phyloP scores from a whole-genome alignment of 139 green algal genomes.

The Volvox africanus region DNA sequence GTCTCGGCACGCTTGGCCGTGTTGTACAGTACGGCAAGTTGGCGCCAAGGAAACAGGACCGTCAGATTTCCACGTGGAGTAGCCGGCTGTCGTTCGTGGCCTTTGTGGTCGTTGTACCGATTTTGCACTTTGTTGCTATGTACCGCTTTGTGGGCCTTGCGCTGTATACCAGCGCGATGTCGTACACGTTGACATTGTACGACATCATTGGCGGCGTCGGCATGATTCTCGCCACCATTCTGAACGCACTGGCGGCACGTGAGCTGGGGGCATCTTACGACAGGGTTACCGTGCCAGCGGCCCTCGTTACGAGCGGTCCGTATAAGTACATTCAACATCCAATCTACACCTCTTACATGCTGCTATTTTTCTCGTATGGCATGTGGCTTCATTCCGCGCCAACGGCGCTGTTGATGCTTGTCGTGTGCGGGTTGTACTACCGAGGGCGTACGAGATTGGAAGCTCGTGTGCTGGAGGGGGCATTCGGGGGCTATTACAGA shows the following conservation, averaged over 20 bases:
- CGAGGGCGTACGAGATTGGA: constrained; percentile 51
- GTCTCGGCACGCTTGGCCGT: constrained; percentile 58
- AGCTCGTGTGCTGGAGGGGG: constrained; percentile 48
- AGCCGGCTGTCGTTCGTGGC: constrained; percentile 37
- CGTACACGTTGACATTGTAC: constrained; percentile 43
- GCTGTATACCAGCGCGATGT: background rate
- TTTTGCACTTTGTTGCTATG: constrained; percentile 64
- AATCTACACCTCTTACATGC: constrained; percentile 82
- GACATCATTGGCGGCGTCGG: constrained; percentile 50
- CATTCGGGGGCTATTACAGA: constrained; percentile 63
- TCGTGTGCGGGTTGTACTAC: constrained; percentile 64
- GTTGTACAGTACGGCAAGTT: constrained; percentile 60
- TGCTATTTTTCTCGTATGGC: constrained; percentile 74
- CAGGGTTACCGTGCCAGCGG: constrained; percentile 63
- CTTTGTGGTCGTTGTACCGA: constrained; percentile 65
- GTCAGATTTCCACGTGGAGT: constrained; percentile 49
- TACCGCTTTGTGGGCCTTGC: constrained; percentile 15
- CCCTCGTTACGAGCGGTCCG: constrained; percentile 68
- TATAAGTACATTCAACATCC: constrained; percentile 78
- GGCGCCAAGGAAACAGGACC: constrained; percentile 46
- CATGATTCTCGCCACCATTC: constrained; percentile 49
- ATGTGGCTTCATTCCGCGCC: constrained; percentile 62
- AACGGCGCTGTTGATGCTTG: constrained; percentile 49
- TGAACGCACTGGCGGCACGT: constrained; percentile 60
- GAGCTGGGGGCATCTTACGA: constrained; percentile 70